A percentile compares a stretch with the other conserved stretches of the same genome.
Evolutionary conservation across 148 eudicot genomes (phyloP).

Genomic region (Talinum fruticosum): DNA sequence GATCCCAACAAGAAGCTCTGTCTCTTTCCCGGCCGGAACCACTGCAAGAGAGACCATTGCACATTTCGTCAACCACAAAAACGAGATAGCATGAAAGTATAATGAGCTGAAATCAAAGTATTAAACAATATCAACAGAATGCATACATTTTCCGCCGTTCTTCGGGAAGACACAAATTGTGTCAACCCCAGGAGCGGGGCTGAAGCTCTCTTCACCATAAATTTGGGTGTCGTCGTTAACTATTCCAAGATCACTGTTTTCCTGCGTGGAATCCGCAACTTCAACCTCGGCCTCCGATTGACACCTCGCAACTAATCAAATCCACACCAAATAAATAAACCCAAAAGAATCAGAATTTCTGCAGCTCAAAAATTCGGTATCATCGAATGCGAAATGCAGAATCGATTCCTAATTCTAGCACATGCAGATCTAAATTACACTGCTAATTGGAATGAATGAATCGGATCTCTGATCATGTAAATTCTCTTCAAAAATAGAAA

Average conservation of each 20-base stretch:
- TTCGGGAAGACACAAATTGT: slow-evolving; percentile 82
- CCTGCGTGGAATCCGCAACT: slow-evolving; percentile 39
- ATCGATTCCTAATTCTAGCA: slow-evolving; percentile 16
- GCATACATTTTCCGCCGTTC: slow-evolving; percentile 61
- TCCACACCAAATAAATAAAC: not conserved
- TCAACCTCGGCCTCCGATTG: slow-evolving; percentile 54
- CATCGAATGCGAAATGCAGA: not conserved
- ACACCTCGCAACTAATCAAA: slow-evolving; percentile 59
- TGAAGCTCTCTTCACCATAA: slow-evolving; percentile 47
- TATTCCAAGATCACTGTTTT: slow-evolving; percentile 60
- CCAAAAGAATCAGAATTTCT: not conserved
- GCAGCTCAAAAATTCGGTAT: not conserved
- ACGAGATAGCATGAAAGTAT: not conserved
- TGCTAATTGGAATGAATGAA: not conserved
- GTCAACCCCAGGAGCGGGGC: slow-evolving; percentile 74
- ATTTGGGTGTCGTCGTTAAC: slow-evolving; percentile 59
- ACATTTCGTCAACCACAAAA: slow-evolving; percentile 14
- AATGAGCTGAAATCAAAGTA: slow-evolving; percentile 2
- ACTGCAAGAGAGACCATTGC: slow-evolving; percentile 42
- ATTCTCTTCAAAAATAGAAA: not conserved
- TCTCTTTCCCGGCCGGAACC: slow-evolving; percentile 76
- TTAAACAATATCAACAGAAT: not conserved
- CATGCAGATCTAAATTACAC: not conserved
- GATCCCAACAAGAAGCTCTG: slow-evolving; percentile 71
- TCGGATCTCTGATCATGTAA: not conserved